Percentiles rank a stretch among this genome's conserved stretches.
Conservation (phyloP, 306 rosid genomes). For the Quercus engelmannii region DNA sequence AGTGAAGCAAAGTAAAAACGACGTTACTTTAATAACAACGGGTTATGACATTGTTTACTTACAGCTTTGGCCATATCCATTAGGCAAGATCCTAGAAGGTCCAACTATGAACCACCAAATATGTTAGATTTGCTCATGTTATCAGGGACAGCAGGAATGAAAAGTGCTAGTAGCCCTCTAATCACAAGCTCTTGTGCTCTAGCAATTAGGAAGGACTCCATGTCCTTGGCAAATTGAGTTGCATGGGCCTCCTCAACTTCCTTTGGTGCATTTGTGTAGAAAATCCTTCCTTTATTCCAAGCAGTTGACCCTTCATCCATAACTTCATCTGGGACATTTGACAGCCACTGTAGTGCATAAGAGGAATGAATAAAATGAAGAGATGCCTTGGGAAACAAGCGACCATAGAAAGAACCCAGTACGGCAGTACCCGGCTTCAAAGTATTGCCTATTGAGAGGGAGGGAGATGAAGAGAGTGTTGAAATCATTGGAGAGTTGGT, state of each 20-base stretch:
- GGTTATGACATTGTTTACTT: too few relatives aligned
- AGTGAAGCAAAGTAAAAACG: too few relatives aligned
- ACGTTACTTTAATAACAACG: too few relatives aligned
- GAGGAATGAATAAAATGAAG: constrained; percentile 27
- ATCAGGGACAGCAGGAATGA: neutral
- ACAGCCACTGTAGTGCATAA: constrained; percentile 17
- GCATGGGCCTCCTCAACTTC: too few relatives aligned
- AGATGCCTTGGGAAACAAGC: constrained; percentile 17
- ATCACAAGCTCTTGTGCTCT: neutral
- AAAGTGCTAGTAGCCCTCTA: too few relatives aligned
- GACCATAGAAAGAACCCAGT: neutral
- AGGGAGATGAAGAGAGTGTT: constrained; percentile 30
- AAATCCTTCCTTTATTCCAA: constrained; percentile 13
- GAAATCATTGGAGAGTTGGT: constrained; percentile 33
- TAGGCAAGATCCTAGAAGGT: neutral
- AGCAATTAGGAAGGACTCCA: too few relatives aligned
- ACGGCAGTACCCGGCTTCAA: too few relatives aligned
- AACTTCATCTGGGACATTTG: constrained; percentile 23
- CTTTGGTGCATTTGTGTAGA: too few relatives aligned
- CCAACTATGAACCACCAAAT: constrained; percentile 3
- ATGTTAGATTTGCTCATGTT: neutral
- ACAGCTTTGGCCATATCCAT: too few relatives aligned
- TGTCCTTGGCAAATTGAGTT: too few relatives aligned
- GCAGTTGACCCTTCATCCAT: constrained; percentile 16
- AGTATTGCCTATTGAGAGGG: neutral